Base-by-base conservation (phyloP, 148 eudicot genomes). In the Suaeda aralocaspica region DNA sequence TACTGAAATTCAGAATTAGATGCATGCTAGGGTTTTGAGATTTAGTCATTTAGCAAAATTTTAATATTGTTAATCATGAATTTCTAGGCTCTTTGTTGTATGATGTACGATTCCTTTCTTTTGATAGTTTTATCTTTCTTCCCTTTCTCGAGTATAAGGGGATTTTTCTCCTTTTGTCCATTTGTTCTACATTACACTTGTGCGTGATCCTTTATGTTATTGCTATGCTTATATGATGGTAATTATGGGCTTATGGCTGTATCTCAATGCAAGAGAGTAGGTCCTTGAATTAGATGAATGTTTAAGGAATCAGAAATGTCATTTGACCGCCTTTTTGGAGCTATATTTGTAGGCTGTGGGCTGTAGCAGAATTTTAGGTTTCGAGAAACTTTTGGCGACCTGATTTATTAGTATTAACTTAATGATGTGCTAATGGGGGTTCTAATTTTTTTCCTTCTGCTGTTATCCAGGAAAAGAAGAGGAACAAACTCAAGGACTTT, bases 401-500 rank as follows among this genome's bases (percentile, higher is more conserved):
- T 15, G 18, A 25, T 21, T 31, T 29, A 30, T 26, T 34, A 53
- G 26, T 10, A 56, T 61, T 25, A n/a, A 2, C 13, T 60, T 1
- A 59, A 49, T 74, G 60, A 46, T 48, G 66, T 39, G 26, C 22
- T 62, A 41, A 66, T 66, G 25, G 24, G 71, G 55, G 42, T 57
- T 49, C 52, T 59, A 57, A 16, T 66, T 62, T 24, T 48, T 29
- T 66, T n/a, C n/a, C n/a, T n/a, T 75, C 46, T 59, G 21, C 68
- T 71, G 52, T 28, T 70, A 56, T 80, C 79, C 88, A 93, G 96
- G 98, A 90, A 68, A 90, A 90, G 78, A 93, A 72, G 78, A 77
- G 95, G 56, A 93, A 93, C 56, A 91, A 76, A 75, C 81, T 93
- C 67, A 93, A 81, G 74, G 96, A 92, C 73, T 92, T 90, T 77